These are phyloP conservation scores for Metschnikowia noctiluminum DNA, from an alignment of 805 yeast species.

Conservation along the genomic window DNA sequence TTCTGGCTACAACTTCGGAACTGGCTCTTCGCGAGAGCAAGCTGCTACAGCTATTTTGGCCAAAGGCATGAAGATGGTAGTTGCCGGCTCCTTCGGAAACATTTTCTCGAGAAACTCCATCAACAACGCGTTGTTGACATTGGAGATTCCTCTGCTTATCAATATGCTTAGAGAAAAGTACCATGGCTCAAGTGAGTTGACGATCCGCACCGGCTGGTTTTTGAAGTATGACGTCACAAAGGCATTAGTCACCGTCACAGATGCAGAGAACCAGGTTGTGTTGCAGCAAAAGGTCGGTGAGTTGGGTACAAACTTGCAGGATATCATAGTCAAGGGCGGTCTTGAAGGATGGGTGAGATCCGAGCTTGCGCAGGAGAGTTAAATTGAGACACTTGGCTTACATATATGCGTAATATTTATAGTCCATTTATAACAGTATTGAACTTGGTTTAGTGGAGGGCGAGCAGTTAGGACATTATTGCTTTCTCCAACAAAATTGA, in stretches of 20 bases:
- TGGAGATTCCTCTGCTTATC: constrained; percentile 89
- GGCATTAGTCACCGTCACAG: constrained; percentile 76
- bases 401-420: not conserved
- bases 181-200: constrained; percentile 59
- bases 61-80: constrained; percentile 86
- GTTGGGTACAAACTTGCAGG: constrained; percentile 91
- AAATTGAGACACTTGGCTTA: not conserved
- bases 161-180: constrained; percentile 70
- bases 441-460: no score
- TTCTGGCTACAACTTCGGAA: constrained; percentile 94
- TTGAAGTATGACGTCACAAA: constrained; percentile 90
- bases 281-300: constrained; percentile 91
- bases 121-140: constrained; percentile 90
- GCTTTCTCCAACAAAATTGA: no score
- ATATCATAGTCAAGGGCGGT: constrained; percentile 95
- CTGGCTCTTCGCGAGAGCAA: constrained; percentile 98
- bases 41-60: constrained; percentile 99
- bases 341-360: constrained; percentile 96
- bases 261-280: constrained; percentile 57
- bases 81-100: constrained; percentile 96
- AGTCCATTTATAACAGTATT: no score
- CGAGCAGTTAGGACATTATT: no score
- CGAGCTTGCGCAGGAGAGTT: constrained; percentile 39
- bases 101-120: constrained; percentile 94
- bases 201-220: constrained; percentile 93